Base-by-base conservation (phyloP, 352 stramenopile species). In the Pythium rishiriense region DNA sequence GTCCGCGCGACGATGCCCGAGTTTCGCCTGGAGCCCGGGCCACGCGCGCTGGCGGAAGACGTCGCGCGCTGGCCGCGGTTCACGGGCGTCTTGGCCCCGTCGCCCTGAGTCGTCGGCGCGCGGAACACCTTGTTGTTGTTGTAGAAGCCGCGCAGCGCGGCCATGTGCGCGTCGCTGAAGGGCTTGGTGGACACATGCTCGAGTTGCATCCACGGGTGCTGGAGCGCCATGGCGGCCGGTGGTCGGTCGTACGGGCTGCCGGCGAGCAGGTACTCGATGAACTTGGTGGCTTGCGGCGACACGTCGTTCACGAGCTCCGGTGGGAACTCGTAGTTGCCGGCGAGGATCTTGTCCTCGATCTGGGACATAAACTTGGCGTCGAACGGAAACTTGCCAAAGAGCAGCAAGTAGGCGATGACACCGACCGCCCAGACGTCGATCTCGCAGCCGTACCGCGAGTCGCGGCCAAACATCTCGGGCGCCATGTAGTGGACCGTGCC, bases 401-500 rank as follows among this genome's bases (percentile, higher is more conserved):
- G 72, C 60, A 95, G 49, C 4, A 93, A 51, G 66, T 80, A 95
- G 22, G 81, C 79, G 45, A 90, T 73, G 28, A 95, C 79, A 45
- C 86, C 86, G 29, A 95, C 66, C 0, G 86, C 81, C 86, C 86
- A 95, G 2, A 95, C 48, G 56, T 95, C 86, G 51, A 94, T 82
- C 22, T 82, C 78, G 41, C 69, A 74, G 49, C 74, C 81, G 58
- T 94, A 94, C 4, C 41, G 35, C 6, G 69, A 75, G 21, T 83
- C 60, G 31, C 76, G 82, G 24, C 73, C 74, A 58, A 93, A 94
- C 77, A 93, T 91, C 66, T 94, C 86, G 1, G 86, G 86, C 8
- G 86, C 86, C 83, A 94, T 92, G 64, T 90, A 94, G 65, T 92
- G 86, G 50, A 78, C 78, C 57, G 86, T 93, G 53, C 86, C 86